Conservation (phyloP, 257 asterid genomes). For the Primulina eburnea region DNA sequence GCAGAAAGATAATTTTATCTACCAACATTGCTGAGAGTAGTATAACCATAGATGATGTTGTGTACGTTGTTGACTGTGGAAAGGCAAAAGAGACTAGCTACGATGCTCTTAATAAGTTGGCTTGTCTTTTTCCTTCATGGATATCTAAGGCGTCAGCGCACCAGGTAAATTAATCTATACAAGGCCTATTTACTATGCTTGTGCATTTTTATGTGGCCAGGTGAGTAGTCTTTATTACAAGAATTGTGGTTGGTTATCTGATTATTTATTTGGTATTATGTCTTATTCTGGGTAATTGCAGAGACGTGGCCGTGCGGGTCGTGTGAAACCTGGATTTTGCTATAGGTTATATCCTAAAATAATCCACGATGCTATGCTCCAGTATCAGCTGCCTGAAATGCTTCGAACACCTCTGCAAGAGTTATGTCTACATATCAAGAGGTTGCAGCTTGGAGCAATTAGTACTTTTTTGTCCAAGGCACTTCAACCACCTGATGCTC, state of each 20-base stretch:
- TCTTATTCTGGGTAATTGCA: slow-evolving; percentile 33
- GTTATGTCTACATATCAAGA: slow-evolving; percentile 89
- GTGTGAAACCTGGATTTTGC: slow-evolving; percentile 96
- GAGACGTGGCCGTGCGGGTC: slow-evolving; percentile 99
- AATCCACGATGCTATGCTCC: slow-evolving; percentile 80
- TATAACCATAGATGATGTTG: slow-evolving; percentile 95
- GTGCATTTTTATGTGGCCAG: background rate
- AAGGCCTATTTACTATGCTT: background rate
- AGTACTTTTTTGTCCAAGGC: slow-evolving; percentile 81
- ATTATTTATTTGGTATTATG: slow-evolving; percentile 8
- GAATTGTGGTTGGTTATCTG: background rate
- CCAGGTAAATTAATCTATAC: slow-evolving; percentile 52
- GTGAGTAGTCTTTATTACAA: background rate
- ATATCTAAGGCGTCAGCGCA: slow-evolving; percentile 98
- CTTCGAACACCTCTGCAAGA: slow-evolving; percentile 98
- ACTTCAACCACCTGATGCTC: slow-evolving; percentile 92
- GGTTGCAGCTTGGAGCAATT: slow-evolving; percentile 72
- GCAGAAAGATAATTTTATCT: slow-evolving; percentile 93
- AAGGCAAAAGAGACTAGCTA: slow-evolving; percentile 98
- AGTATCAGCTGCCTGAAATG: slow-evolving; percentile 94
- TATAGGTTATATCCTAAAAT: slow-evolving; percentile 81
- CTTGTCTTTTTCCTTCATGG: slow-evolving; percentile 97
- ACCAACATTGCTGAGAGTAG: slow-evolving; percentile 99
- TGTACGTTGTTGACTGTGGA: slow-evolving; percentile 91
- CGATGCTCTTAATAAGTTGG: slow-evolving; percentile 95